A percentile compares a stretch with the other conserved stretches of the same genome.
phyloP scores from a whole-genome alignment of 768 basidiomycete genomes.

The Mycena albidolilacea region DNA sequence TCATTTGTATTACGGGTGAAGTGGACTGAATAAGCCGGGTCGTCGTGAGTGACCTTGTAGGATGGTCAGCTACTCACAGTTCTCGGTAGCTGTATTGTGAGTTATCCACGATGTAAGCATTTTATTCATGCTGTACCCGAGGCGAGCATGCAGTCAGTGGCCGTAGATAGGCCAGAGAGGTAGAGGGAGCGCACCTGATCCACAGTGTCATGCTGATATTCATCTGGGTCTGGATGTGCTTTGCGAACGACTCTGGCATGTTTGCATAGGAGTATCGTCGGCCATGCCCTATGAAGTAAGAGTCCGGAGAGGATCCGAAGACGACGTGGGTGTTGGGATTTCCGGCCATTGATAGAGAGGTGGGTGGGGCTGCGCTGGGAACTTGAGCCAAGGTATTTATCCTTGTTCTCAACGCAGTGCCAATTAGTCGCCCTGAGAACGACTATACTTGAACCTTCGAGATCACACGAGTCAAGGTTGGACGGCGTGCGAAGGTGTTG shows the following conservation, averaged over 20 bases:
- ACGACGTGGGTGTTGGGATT: slow-evolving; percentile 20
- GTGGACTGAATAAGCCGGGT: slow-evolving; percentile 21
- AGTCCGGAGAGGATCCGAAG: slow-evolving; percentile 17
- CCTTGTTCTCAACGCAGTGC: too few relatives aligned
- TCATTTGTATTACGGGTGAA: slow-evolving; percentile 14
- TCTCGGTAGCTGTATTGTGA: neutral
- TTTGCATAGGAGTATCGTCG: slow-evolving; percentile 23
- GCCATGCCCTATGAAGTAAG: slow-evolving; percentile 33
- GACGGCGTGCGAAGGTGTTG: too few relatives aligned
- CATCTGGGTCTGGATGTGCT: slow-evolving; percentile 13
- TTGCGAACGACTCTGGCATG: slow-evolving; percentile 23
- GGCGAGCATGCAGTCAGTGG: too few relatives aligned
- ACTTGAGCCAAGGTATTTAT: too few relatives aligned
- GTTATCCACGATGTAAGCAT: slow-evolving; percentile 2
- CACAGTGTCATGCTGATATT: slow-evolving; percentile 19
- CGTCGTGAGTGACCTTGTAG: neutral
- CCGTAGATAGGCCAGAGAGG: neutral
- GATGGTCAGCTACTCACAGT: slow-evolving; percentile 5
- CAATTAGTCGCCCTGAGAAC: too few relatives aligned
- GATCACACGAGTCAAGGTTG: too few relatives aligned
- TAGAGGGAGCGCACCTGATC: slow-evolving; percentile 15
- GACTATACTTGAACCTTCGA: too few relatives aligned
- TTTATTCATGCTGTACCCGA: slow-evolving; percentile 10
- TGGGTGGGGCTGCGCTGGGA: too few relatives aligned
- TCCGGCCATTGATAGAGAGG: slow-evolving; percentile 2